Base-by-base conservation (phyloP, 2,329 filamentous ascomycete genomes). In the Neofusicoccum parvum region DNA sequence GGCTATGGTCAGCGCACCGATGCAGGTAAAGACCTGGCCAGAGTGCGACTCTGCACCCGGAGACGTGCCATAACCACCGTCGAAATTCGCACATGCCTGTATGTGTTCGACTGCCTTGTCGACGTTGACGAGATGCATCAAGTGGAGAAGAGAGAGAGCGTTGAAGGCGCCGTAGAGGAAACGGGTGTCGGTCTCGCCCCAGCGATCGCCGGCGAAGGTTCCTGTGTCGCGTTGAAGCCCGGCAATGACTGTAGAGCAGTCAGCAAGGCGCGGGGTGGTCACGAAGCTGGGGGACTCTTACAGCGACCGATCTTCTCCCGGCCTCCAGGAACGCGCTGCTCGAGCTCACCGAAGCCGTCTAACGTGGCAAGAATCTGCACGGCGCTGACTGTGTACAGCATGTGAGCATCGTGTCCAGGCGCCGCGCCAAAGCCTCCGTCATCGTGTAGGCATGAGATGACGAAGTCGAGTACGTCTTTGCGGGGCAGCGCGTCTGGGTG, bases 11-110 rank as follows among this genome's bases (percentile, higher is more conserved):
- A 99, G 83, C 20, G 94, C 92, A 12, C 89, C 94, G 20, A 98
- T 85, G 75, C 95, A 99, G 6, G 94, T 97, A 76, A 96, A 97
- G 51, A 98, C 92, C 79, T 99, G 95, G 14, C 94, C 95, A 0
- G 94, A 89, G 78, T 99, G 95, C 32, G 94, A 96, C 79, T 99
- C 95, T 17, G 93, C 93, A 9, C 94, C 94, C 1, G 95, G 95
- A 48, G 87, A 88, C 48, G 94, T 90, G 15, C 95, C 95, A 77
- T 96, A 99, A 17, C 92, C 95, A 45, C 95, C 95, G 76, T 99
- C 95, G 70, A 96, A 92, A 77, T 99, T 99, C 72, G 89, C 88
- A 77, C 95, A 99, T 5, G 89, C 86, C 66, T 88, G 86, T 66
- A 99, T 84, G 75, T 97, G 89, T 5, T 86, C 81, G 9, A 96